Conservation (phyloP, 139 green algal species). For the Coccomyxa sp. region DNA sequence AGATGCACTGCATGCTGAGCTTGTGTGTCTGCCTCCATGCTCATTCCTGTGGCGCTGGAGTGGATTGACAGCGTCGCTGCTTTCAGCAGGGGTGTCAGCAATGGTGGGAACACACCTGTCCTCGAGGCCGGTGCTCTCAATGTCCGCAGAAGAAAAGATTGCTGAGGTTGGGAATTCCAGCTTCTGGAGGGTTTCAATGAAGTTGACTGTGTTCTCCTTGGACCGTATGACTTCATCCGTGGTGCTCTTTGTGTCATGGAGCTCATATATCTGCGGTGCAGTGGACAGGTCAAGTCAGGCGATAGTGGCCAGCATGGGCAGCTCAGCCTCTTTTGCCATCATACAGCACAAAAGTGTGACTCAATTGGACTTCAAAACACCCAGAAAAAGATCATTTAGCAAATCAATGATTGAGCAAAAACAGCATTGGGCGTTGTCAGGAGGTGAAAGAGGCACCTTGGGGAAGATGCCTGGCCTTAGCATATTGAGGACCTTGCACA, state of each 20-base stretch:
- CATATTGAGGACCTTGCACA: constrained; percentile 54
- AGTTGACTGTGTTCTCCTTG: constrained; percentile 53
- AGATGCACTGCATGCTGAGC: no score
- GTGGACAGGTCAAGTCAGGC: not conserved
- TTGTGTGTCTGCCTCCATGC: no score
- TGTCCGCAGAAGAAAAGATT: constrained; percentile 44
- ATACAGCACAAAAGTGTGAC: not conserved
- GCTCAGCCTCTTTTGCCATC: not conserved
- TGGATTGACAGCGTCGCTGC: no score
- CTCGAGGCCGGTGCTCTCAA: constrained; percentile 37
- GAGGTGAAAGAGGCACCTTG: constrained; percentile 5
- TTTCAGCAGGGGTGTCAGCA: no score
- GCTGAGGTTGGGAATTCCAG: constrained; percentile 37
- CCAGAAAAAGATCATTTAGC: not conserved
- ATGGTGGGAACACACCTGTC: constrained; percentile 20
- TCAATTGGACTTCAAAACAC: not conserved
- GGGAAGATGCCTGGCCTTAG: constrained; percentile 32
- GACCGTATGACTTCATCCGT: constrained; percentile 23
- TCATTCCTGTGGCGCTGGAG: no score
- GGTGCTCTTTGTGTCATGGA: constrained; percentile 4
- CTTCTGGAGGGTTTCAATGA: constrained; percentile 28
- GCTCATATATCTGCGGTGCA: not conserved
- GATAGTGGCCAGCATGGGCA: not conserved
- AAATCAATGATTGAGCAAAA: not conserved
- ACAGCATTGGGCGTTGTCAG: no score